Base-by-base conservation (phyloP, 495 filamentous ascomycete species). In the Penicillium crystallinum region DNA sequence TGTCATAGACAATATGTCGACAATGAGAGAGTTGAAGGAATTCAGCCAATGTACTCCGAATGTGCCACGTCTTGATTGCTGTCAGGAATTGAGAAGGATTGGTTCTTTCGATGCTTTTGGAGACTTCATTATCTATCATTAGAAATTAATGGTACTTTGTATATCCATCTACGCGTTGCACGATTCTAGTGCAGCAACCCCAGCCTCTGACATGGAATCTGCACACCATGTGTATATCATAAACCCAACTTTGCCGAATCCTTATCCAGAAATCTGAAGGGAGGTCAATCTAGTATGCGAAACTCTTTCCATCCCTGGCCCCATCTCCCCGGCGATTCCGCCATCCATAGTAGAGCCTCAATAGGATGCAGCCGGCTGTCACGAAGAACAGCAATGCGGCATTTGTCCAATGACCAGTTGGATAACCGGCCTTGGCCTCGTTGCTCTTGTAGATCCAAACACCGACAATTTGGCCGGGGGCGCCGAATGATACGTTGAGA, bases 381-480 rank as follows among this genome's bases (percentile, higher is more conserved):
- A 73, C 70, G 29, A 70, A 66, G 1, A 79, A 48, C 31, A 79
- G 66, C 55, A 79, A 55, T n/a, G 67, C 75, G 1, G 76, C 75
- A 62, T 78, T 79, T 17, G 73, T 74, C 69, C 75, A 79, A 46
- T 81, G 84, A 1, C 85, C 86, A 0, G 85, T 89, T 3, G 85
- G 85, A 67, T 83, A 89, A 0, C 85, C 85, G 4, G 39, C 62
- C 30, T 68, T 65, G 12, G 69, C 77, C 59, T 89, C 85, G 36
- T 83, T 67, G 0, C 74, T 68, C 56, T 83, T 85, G 64, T 87
- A 89, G 36, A 88, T 87, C 80, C 83, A 89, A 6, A 88, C 84
- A 0, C 84, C 84, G 0, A 81, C 80, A 21, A 88, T 87, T 61
- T 88, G 84, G 4, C 85, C 85, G 0, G 83, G 78, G 0, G 81